Base-by-base conservation (phyloP, 345 rosid genomes). In the Lepidium aucheri region DNA sequence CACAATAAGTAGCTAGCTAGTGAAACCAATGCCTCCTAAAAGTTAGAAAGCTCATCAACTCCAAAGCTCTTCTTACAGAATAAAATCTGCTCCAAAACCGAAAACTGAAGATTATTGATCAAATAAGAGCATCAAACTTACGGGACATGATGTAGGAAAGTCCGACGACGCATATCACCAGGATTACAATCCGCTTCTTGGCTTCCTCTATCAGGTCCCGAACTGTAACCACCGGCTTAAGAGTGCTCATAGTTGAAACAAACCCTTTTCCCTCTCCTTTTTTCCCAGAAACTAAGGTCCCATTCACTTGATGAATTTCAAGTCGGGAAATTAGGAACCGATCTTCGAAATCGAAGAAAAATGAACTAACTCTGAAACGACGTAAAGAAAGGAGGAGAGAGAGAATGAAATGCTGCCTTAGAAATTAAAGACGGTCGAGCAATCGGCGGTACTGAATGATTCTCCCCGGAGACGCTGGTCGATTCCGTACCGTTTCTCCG, bases 191-290 rank as follows among this genome's bases (percentile, higher is more conserved):
- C 74, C 99, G 82, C 81, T 91, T 95, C 86, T 91, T 91, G 43
- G 88, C 97, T 76, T 95, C 99, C 77, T 95, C 99, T 46, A 88
- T 86, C 72, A 95, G 65, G 83, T 95, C 97, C 28, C 85, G 81
- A 38, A 79, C 71, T 12, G 77, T 69, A 65, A 81, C 87, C 76
- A 78, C 89, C 79, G 74, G 90, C 82, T 78, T 83, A 67, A 67
- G 83, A 42, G 78, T 64, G 75, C 83, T 81, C 95, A 86, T 90
- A 57, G 68, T 22, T 62, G 33, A 28, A 67, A 40, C 53, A 55
- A 46, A 39, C 6, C 44, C 41, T 12, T 24, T 17, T 18, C 39
- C 8, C 41, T 32, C 44, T 34, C 28, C 39, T 8, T 32, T 60
- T 20, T 60, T 47, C 66, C 26, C 13, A 14, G 33, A 71, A 9